Conservation (phyloP, 805 yeast species). For the Yueomyces sp. region DNA sequence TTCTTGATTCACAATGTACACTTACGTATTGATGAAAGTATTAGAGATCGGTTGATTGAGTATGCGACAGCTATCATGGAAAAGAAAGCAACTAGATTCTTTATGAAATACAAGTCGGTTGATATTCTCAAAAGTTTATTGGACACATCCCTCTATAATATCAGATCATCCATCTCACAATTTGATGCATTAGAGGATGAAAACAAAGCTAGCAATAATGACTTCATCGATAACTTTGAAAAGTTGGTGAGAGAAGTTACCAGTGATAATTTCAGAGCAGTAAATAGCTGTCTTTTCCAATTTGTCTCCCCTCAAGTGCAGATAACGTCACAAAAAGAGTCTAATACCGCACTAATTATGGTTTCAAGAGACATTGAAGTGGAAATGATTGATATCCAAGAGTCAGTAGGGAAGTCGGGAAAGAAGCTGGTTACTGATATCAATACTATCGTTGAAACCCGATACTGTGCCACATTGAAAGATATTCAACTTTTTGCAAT, state of each 20-base stretch:
- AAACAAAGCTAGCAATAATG: conserved; percentile 14
- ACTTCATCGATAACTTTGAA: conserved; percentile 32
- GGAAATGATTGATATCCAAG: conserved; percentile 35
- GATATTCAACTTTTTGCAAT: conserved; percentile 45
- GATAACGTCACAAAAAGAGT: conserved; percentile 32
- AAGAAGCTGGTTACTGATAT: conserved; percentile 17
- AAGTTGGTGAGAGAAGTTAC: conserved; percentile 31
- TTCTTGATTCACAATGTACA: conserved; percentile 44
- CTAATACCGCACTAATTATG: conserved; percentile 35
- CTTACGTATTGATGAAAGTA: conserved; percentile 39
- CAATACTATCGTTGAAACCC: conserved; percentile 35
- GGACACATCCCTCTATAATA: conserved; percentile 10
- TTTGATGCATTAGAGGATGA: conserved; percentile 7
- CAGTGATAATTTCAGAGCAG: conserved; percentile 28
- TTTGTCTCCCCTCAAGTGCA: conserved; percentile 54
- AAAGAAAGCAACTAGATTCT: conserved; percentile 30
- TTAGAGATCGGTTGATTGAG: conserved; percentile 35
- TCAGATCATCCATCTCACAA: conserved; percentile 11
- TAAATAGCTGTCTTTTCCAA: conserved; percentile 38
- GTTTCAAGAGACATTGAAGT: conserved; percentile 48
- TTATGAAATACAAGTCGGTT: conserved; percentile 37
- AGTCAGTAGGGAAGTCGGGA: conserved; percentile 22
- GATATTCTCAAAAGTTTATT: conserved; percentile 33
- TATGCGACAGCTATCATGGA: conserved; percentile 34
- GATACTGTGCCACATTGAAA: conserved; percentile 41